Conservation (phyloP, 129 eudicot species). For the Helianthus tuberosus region DNA sequence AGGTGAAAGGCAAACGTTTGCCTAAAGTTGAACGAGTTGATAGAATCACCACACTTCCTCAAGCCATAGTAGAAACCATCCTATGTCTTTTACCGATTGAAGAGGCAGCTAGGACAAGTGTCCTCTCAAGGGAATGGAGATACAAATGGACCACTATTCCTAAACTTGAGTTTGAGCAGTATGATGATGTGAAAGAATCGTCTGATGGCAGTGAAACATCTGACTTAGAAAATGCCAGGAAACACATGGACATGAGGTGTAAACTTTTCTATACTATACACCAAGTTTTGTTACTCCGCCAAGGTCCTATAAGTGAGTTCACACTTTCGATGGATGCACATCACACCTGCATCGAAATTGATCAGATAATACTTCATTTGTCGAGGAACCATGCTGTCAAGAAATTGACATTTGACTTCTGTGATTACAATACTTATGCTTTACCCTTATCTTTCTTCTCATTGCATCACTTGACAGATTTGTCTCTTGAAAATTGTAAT, state of each 20-base stretch:
- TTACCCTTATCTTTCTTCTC: background rate
- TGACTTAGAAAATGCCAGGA: background rate
- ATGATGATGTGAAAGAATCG: background rate
- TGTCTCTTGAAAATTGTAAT: background rate
- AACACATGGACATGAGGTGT: background rate
- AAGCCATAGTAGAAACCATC: conserved; percentile 2
- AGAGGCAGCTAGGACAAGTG: conserved; percentile 18
- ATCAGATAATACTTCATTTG: background rate
- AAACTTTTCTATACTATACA: background rate
- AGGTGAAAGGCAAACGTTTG: too few relatives aligned
- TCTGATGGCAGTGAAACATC: background rate
- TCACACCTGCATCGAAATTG: background rate
- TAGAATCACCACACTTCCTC: conserved; percentile 15
- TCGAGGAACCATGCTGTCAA: background rate
- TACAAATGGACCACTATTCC: conserved; percentile 19
- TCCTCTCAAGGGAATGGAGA: conserved; percentile 8
- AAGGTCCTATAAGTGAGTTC: conserved; percentile 7
- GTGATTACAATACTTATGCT: background rate
- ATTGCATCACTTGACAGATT: conserved; percentile 4
- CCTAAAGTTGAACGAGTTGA: background rate
- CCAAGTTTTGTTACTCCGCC: conserved; percentile 2
- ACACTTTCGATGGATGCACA: background rate
- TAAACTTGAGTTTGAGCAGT: conserved; percentile 1
- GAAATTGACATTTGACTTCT: background rate
- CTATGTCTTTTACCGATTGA: conserved; percentile 9